Base-by-base conservation (phyloP, 2,329 filamentous ascomycete genomes). In the Acrocalymma vagum region DNA sequence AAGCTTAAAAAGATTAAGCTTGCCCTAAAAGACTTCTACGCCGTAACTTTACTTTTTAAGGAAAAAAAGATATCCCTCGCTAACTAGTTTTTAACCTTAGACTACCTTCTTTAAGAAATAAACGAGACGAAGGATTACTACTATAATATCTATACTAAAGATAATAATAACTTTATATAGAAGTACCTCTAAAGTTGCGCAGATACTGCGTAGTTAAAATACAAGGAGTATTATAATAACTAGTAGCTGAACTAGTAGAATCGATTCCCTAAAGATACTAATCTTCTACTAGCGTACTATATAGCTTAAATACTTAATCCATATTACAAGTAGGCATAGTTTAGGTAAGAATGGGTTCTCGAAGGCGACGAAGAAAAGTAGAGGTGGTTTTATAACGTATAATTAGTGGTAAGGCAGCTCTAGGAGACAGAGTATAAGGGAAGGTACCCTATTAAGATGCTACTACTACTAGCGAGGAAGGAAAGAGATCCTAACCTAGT, bases 131-230 rank as follows among this genome's bases (percentile, higher is more conserved):
- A n/a, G n/a, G n/a, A n/a, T n/a, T n/a, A n/a, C n/a, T n/a, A n/a
- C n/a, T n/a, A n/a, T n/a, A n/a, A n/a, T n/a, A n/a, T n/a, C n/a
- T n/a, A n/a, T n/a, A n/a, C n/a, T n/a, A n/a, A n/a, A n/a, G 31
- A 34, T 34, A 34, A 34, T 34, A 24, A 24, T 24, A 34, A 26
- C 16, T 34, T 34, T 34, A 34, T 14, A 15, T 34, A 34, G 14
- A 14, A 34, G 20, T 34, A 34, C 25, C 14, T 34, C 23, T 16
- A 24, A 34, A n/a, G 20, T 34, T 34, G 20, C 25, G 31, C 31
- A 34, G 31, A 34, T 18, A 14, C 20, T 24, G 31, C 31, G 23
- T 15, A 14, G 22, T 13, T 24, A 17, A 34, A 34, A 26, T 34
- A 20, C 22, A 14, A 34, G 25, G 31, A 34, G 31, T 24, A 34